Base-by-base conservation (phyloP, 2,329 filamentous ascomycete species). In the Parafenestella ontariensis region DNA sequence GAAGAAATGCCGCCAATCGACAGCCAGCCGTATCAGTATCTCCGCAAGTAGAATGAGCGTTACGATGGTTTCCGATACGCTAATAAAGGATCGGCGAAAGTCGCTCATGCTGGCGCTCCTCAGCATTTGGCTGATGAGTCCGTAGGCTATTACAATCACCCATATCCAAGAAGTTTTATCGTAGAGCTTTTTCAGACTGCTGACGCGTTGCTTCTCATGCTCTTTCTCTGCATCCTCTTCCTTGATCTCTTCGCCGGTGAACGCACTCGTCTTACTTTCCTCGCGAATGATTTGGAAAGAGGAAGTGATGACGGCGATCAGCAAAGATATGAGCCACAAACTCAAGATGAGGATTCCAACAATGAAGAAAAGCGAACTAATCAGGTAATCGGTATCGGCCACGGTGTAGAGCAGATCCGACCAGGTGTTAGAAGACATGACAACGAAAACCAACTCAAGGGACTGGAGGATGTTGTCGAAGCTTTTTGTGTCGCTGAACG, bases 361-460 rank as follows among this genome's bases (percentile, higher is more conserved):
- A 36, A 85, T 85, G 59, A 87, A 89, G 74, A 87, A 99, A 2
- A 98, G 79, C 1, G 93, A 91, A 3, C 92, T 87, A 15, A 91
- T 85, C 6, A 96, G 84, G 68, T 96, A 98, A 73, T 99, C 95
- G 23, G 91, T 96, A 69, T 96, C 87, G 48, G 90, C 92, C 4
- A 94, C 92, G 66, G 92, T 90, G 76, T 99, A 99, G 82, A 99
- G 92, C 48, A 98, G 79, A 75, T 98, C 92, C 1, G 92, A 90
- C 76, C 96, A 99, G 0, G 95, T 99, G 73, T 99, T 99, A 44
- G 92, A 94, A 68, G 92, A 96, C 91, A 99, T 99, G 71, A 99
- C 89, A 46, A 99, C 92, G 71, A 99, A 99, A 2, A 99, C 93
- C 53, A 98, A 81, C 77, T 99, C 92, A 47, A 98, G 79, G 0